Evolutionary conservation across 2,329 filamentous ascomycete species (phyloP), one percentile per base, ranked within the genome.

Genomic region (Dactylonectria estremocensis): DNA sequence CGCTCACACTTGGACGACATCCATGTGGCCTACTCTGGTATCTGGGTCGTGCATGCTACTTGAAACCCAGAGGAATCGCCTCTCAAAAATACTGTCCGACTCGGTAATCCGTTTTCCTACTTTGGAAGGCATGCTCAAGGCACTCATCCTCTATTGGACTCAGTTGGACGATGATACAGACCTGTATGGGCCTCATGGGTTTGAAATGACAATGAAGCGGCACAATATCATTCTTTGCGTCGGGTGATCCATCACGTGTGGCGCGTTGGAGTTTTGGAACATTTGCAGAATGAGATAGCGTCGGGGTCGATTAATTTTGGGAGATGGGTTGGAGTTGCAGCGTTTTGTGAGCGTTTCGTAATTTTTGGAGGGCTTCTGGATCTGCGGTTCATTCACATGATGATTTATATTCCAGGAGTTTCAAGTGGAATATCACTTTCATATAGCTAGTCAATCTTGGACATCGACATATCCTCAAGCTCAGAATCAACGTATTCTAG

Each of bases 1-100:
- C 33, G 62, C 62, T 22, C 57, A 60, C 18, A 65, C 62, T 8
- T 65, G 62, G 62, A 65, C 62, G 6, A 65, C 55, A 22, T 65
- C 62, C 16, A 65, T 65, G 62, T 65, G 62, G 62, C 62, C 62
- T 1, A 60, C 56, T 20, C 49, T 65, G 0, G 56, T 65, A 2
- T 60, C 46, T 20, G 62, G 62, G 3, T 60, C 55, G 2, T 65
- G 56, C n/a, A 60, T 65, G 62, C 54, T 65, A 7, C n/a, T 65
- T 8, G 55, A 65, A 20, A 60, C 62, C 28, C 62, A 65, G 16
- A 48, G 62, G 20, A 3, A 11, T 7, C 50, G 62, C 1, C 40
- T 65, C 31, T 59, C 62, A 5, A 59, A 20, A n/a, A 65, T 49
- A 22, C 24, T 65, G 16, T 54, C 62, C 2, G 55, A 58, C 31